These are phyloP conservation scores for Mortierella sp. DNA, from an alignment of 371 early-diverging fungal genomes.

Conservation along the genomic window DNA sequence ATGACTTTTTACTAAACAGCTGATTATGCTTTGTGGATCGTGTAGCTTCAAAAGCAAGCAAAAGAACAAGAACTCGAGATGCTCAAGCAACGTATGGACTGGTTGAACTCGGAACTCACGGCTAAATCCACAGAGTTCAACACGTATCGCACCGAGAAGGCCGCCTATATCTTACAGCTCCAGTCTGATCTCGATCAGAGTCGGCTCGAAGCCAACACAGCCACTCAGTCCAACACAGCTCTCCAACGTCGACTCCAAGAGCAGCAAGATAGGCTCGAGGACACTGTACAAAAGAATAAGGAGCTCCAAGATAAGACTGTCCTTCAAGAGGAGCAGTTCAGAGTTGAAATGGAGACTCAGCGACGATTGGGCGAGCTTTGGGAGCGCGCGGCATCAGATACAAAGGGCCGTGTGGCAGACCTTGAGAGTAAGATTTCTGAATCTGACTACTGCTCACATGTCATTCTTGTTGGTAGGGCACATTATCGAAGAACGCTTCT, in stretches of 20 bases:
- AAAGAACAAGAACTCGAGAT: constrained; percentile 47
- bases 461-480: too few species aligned
- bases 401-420: constrained; percentile 59
- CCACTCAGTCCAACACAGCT: constrained; percentile 18
- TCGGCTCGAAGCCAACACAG: constrained; percentile 27
- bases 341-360: constrained; percentile 74
- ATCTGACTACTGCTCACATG: too few species aligned
- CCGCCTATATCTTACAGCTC: constrained; percentile 34
- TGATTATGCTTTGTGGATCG: not conserved
- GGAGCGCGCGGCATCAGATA: constrained; percentile 62
- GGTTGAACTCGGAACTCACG: constrained; percentile 32
- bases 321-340: constrained; percentile 69
- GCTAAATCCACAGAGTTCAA: constrained; percentile 41
- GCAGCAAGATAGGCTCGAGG: constrained; percentile 60
- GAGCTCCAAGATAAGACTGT: constrained; percentile 61
- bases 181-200: constrained; percentile 42
- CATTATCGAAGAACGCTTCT: too few species aligned
- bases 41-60: constrained; percentile 51
- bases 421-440: constrained; percentile 56
- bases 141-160: constrained; percentile 34
- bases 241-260: constrained; percentile 58
- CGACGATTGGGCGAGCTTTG: constrained; percentile 66
- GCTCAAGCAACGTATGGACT: constrained; percentile 37
- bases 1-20: too few species aligned
- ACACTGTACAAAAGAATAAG: constrained; percentile 57